phyloP scores from a whole-genome alignment of 495 filamentous ascomycete genomes.

The Aspergillus asperescens region DNA sequence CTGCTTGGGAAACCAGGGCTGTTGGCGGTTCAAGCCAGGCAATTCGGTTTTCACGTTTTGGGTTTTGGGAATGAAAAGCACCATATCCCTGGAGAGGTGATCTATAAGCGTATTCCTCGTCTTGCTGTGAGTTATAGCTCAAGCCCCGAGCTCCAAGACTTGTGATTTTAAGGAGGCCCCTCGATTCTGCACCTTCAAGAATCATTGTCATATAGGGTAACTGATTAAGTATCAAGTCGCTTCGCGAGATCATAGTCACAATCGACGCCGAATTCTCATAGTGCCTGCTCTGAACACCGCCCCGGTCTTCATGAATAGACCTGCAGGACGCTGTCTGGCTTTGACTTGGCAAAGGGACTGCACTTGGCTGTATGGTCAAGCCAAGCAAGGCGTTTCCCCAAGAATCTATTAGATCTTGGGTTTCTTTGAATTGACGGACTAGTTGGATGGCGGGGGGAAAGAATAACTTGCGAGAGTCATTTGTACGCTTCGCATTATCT shows the following conservation, averaged over 20 bases:
- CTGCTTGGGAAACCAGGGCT: neutral
- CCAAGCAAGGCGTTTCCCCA: constrained; percentile 48
- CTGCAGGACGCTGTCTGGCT: neutral
- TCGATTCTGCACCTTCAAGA: constrained; percentile 22
- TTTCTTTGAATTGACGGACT: constrained; percentile 72
- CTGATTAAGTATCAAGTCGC: constrained; percentile 73
- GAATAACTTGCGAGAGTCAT: constrained; percentile 75
- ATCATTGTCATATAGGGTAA: constrained; percentile 80
- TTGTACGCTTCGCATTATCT: constrained; percentile 22
- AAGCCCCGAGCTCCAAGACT: constrained; percentile 40
- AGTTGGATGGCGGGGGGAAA: constrained; percentile 75
- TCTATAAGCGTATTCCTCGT: neutral
- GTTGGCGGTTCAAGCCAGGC: neutral
- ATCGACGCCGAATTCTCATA: constrained; percentile 23
- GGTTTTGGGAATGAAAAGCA: neutral
- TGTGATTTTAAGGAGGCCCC: constrained; percentile 64
- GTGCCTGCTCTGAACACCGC: constrained; percentile 18
- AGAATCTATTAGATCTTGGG: constrained; percentile 62
- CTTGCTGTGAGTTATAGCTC: constrained; percentile 13
- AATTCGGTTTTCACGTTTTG: neutral
- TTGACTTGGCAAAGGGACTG: constrained; percentile 23
- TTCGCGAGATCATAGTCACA: constrained; percentile 55
- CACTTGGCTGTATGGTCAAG: constrained; percentile 21
- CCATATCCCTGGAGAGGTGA: neutral
- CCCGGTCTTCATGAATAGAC: constrained; percentile 6